Evolutionary conservation across 305 asterid genomes (phyloP), one percentile per base, ranked within the genome.

Genomic region (Salvia sclarea): DNA sequence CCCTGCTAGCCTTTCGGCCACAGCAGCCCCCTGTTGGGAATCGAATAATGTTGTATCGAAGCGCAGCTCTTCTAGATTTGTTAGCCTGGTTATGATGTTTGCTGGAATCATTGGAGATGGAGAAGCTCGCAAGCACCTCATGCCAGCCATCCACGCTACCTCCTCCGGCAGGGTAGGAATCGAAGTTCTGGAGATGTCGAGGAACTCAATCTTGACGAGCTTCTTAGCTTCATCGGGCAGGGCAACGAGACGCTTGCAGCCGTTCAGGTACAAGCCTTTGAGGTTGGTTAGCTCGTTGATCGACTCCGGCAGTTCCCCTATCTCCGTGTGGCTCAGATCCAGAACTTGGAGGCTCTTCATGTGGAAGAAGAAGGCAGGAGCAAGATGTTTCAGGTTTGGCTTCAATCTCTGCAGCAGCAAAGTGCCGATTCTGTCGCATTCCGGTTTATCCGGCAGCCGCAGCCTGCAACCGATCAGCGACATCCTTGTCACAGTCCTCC

Each of bases 81-180:
- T 31, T 0, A 66, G 43, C 0, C 12, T 2, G 17, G 12, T 22
- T 25, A 58, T 57, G 22, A 45, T 33, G 4, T 1, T 13, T 1
- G 0, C 7, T 6, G 73, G 66, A 56, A 21, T 25, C 4, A 1
- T 30, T 30, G 35, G 6, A 30, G 35, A 30, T 30, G 5, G 5
- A 30, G 73, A 16, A 31, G 38, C 74, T 31, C 74, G 40, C 50
- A 69, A 69, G 13, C 60, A 69, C 47, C 67, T 69, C 66, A 69
- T 58, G 12, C 20, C 5, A 5, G 18, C 9, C 60, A 69, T 44
- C 10, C 1, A 2, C 14, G 2, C 2, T 1, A 69, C 58, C 5
- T 44, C 40, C 8, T 5, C 2, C 1, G 71, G 71, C 22, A 65
- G 21, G 6, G 50, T 13, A 7, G n/a, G 5, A n/a, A 66, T 53